Base-by-base conservation (phyloP, 1,284 basidiomycete species). In the Rhodotorula sp. region DNA sequence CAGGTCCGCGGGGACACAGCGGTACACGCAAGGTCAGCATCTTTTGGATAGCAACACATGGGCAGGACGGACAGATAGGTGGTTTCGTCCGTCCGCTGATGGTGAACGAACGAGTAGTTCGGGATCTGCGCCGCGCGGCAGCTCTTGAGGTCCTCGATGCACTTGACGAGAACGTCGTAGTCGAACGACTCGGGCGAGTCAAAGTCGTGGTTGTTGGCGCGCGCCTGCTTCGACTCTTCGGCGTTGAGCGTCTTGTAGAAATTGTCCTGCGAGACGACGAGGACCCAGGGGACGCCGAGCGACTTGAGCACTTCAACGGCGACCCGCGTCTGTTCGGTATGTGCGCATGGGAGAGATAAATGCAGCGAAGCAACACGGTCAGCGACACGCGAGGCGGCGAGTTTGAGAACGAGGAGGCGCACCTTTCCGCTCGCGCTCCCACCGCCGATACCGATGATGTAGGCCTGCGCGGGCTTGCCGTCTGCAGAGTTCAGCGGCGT, bases 401-500 rank as follows among this genome's bases (percentile, higher is more conserved):
- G 42, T 27, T 45, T 14, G 52, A 48, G 23, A 7, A 52, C 42
- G 25, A 19, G 21, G 27, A 50, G 52, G 50, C 74, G n/a, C 69
- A 92, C 93, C 88, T 97, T 97, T 66, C 95, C 96, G 76, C 91
- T 93, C 0, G 93, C 93, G 75, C 90, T 92, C 2, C 95, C 95
- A 67, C 94, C 95, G 76, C 92, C 93, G 77, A 98, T 91, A 14
- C 91, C 95, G 68, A 98, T 90, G 44, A 97, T 92, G 80, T 97
- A 98, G 14, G 92, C 92, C 78, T 89, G 87, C 17, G 88, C 85
- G 25, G 87, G 85, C 61, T 85, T 82, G 4, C 91, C 91, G 74
- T 91, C 87, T 80, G 64, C 21, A 0, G 25, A 14, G 12, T 49
- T 9, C 14, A 19, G 19, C 12, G 16, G 13, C 12, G 48, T 16